Evolutionary conservation across 2,329 filamentous ascomycete genomes (phyloP).

Genomic region (Monosporascus sp.): DNA sequence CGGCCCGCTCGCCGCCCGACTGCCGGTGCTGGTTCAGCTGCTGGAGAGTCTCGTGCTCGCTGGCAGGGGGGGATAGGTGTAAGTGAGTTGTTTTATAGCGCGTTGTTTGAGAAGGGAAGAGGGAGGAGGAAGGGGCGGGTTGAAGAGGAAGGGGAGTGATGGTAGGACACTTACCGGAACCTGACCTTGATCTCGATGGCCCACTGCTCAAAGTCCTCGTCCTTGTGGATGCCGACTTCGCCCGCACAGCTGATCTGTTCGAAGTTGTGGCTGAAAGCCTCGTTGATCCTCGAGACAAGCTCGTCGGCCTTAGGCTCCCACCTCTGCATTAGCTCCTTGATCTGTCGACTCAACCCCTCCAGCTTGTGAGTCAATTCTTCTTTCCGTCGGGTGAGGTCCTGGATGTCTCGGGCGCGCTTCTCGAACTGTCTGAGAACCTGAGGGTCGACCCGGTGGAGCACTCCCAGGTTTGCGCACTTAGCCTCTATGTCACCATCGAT

Average conservation of each 20-base stretch:
- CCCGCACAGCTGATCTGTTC: slow-evolving; percentile 90
- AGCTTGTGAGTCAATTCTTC: slow-evolving; percentile 50
- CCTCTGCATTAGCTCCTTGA: slow-evolving; percentile 58
- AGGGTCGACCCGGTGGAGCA: slow-evolving; percentile 74
- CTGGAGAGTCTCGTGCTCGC: slow-evolving; percentile 76
- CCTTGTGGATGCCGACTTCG: slow-evolving; percentile 82
- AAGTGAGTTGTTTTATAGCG: slow-evolving; percentile 13
- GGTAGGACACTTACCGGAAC: slow-evolving; percentile 62
- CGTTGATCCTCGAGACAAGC: slow-evolving; percentile 75
- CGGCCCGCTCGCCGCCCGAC: slow-evolving; percentile 91
- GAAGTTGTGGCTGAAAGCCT: slow-evolving; percentile 90
- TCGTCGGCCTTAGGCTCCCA: slow-evolving; percentile 84
- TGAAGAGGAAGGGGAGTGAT: not conserved
- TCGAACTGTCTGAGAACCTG: slow-evolving; percentile 74
- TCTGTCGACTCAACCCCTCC: slow-evolving; percentile 49
- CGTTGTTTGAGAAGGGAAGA: not conserved
- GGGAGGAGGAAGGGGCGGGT: not conserved
- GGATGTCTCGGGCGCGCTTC: slow-evolving; percentile 64
- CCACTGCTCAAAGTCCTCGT: slow-evolving; percentile 91
- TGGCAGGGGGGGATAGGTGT: slow-evolving; percentile 25
- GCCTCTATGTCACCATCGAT: slow-evolving; percentile 70
- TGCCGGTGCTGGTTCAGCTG: slow-evolving; percentile 87
- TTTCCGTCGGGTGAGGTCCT: slow-evolving; percentile 53
- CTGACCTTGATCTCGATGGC: slow-evolving; percentile 90
- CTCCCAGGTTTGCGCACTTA: slow-evolving; percentile 69